A percentile compares a stretch with the other conserved stretches of the same genome.
Evolutionary conservation across 768 basidiomycete genomes (phyloP).

Genomic region (Suillus spraguei): DNA sequence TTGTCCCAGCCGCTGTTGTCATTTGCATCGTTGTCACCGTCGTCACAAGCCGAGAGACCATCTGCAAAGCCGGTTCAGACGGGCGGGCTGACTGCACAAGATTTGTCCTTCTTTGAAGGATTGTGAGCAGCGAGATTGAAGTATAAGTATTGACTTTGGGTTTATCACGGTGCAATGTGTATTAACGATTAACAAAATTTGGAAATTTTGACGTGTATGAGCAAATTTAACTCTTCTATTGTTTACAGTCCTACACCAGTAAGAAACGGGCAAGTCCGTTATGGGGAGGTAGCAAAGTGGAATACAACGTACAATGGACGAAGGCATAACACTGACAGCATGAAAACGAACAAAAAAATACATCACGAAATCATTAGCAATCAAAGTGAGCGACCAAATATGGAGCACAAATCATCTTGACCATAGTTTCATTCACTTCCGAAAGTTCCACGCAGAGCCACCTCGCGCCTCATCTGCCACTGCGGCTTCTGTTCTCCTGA

Average conservation of each 20-base stretch:
- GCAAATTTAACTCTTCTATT: neutral
- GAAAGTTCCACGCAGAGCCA: slow-evolving; percentile 16
- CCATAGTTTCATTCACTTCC: slow-evolving; percentile 11
- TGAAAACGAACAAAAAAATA: neutral
- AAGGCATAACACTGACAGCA: neutral
- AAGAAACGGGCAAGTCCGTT: neutral
- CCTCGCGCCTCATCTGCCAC: slow-evolving; percentile 9
- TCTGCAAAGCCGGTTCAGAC: slow-evolving; percentile 26
- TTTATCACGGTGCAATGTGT: neutral
- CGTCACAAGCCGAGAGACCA: slow-evolving; percentile 18
- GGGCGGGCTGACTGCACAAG: slow-evolving; percentile 79
- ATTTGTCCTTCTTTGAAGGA: slow-evolving; percentile 87
- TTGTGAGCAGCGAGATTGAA: slow-evolving; percentile 38
- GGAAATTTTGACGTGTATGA: neutral
- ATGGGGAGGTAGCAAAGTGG: neutral
- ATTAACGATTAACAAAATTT: neutral
- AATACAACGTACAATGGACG: neutral
- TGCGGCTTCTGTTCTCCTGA: slow-evolving; percentile 6
- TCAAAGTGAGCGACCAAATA: neutral
- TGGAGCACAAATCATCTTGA: slow-evolving; percentile 11
- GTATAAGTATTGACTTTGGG: neutral
- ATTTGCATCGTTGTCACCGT: slow-evolving; percentile 21
- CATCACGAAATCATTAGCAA: neutral
- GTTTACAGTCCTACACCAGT: neutral
- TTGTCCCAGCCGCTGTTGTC: slow-evolving; percentile 21